Base-by-base conservation (phyloP, 2,329 filamentous ascomycete genomes). In the Phialophora chinensis region DNA sequence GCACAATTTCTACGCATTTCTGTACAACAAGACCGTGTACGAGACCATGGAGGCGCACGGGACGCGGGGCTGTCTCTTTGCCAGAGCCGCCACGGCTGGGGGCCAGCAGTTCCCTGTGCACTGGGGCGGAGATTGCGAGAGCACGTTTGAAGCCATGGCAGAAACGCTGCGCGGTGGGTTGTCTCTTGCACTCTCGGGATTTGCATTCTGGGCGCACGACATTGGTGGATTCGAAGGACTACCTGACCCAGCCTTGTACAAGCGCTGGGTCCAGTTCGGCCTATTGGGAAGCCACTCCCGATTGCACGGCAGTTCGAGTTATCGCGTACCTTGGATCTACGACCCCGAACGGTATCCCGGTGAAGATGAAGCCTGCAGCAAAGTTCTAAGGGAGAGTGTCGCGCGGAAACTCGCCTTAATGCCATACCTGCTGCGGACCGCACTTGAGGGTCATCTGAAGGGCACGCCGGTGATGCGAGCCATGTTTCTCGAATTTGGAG, bases 231-330 rank as follows among this genome's bases (percentile, higher is more conserved):
- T 92, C 72, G 90, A 92, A 74, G 90, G 90, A 2, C 84, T 78
- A 3, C 89, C 90, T 3, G 84, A 82, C 1, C 87, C 86, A 0
- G 88, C 87, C 80, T 85, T 92, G 72, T 92, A 92, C 78, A 92
- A 91, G 79, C 86, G 90, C 57, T 92, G 90, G 90, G 88, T 91
- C 5, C 88, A 88, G n/a, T 91, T 91, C 76, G 90, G 90, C 0
- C 82, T 91, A 1, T 78, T 92, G 49, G 91, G 88, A 71, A 87
- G 86, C 10, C 90, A 92, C 76, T 90, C 87, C 44, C 84, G 89
- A 14, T 82, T 92, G 11, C 90, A 92, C 74, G 90, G 90, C 2
- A 89, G 86, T 59, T 85, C 82, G 67, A 89, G 87, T 3, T 92
- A 91, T 78, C 87, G 90, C 20, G 89, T 91, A n/a, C 90, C 90